Base-by-base conservation (phyloP, 768 basidiomycete genomes). In the Paxillus involutus region DNA sequence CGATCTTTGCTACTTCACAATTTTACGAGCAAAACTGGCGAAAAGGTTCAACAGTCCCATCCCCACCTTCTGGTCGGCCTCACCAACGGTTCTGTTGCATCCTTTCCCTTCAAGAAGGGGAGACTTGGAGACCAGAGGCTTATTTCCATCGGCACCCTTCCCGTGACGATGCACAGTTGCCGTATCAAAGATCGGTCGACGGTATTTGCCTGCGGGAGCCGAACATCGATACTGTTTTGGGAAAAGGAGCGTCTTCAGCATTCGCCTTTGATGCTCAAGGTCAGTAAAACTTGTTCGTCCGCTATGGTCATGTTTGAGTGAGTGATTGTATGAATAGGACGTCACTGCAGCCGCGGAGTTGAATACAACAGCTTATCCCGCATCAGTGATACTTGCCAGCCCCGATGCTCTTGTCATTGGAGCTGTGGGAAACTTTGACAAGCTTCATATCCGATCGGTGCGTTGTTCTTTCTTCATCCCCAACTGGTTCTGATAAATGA, bases 371-470 rank as follows among this genome's bases (percentile, higher is more conserved):
- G 64, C 63, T 7, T 85, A 83, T 70, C 67, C 70, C 21, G 73
- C 77, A 1, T 81, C 84, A 1, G 67, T 92, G n/a, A 61, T 89
- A 19, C 66, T 93, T 41, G 82, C 82, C 10, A 79, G 81, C 3
- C 64, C 77, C 0, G 74, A 75, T 6, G 73, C 78, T 0, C 68
- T 94, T 14, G 71, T 80, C 45, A 81, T 96, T 43, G 93, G 92
- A 8, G 73, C 73, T 6, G 78, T 92, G 12, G 72, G 75, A 32
- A 80, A 87, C 55, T 73, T 92, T 11, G 83, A 89, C 58, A 90
- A 89, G 67, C 77, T 94, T 67, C 89, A 95, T 61, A 84, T 95
- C 44, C 84, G 85, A 52, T 81, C 90, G 35, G 91, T 91, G 66
- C 58, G 80, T 57, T 32, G 12, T 12, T 26, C 4, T 35, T 36